phyloP scores from a whole-genome alignment of 805 yeast species.

The Schwanniomyces pseudopolymorphus region DNA sequence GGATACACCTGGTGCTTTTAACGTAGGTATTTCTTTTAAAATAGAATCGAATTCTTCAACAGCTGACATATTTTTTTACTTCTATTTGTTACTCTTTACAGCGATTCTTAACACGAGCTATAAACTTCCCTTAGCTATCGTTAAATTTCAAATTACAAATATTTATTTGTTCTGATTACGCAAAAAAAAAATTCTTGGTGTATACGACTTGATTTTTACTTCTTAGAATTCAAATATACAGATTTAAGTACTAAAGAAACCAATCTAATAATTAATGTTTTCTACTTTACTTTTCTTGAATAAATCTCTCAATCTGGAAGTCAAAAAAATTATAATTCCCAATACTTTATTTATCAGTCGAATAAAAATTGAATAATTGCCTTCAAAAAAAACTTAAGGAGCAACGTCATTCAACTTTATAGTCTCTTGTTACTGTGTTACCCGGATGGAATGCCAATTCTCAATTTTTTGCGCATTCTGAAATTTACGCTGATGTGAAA shows the following conservation, averaged over 20 bases:
- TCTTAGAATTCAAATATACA: slow-evolving; percentile 1
- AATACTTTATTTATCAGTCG: not conserved
- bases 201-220: slow-evolving; percentile 1
- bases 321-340: not conserved
- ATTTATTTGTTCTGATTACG: slow-evolving; percentile 1
- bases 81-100: slow-evolving; percentile 6
- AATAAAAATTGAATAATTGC: not conserved
- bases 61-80: slow-evolving; percentile 30
- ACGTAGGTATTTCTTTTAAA: slow-evolving; percentile 49
- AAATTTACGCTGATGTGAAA: slow-evolving; percentile 14
- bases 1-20: slow-evolving; percentile 89
- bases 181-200: not conserved
- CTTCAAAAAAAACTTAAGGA: not conserved
- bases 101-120: not conserved
- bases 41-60: slow-evolving; percentile 48
- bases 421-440: not conserved
- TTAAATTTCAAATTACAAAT: slow-evolving; percentile 1
- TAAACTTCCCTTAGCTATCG: not conserved
- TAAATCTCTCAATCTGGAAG: slow-evolving; percentile 1
- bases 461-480: slow-evolving; percentile 2
- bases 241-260: slow-evolving; percentile 2
- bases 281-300: slow-evolving; percentile 2
- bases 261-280: not conserved
- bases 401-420: not conserved
- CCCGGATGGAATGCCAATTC: slow-evolving; percentile 1